These are phyloP conservation scores for Populus simonii DNA, from an alignment of 345 rosid genomes.

Conservation along the genomic window DNA sequence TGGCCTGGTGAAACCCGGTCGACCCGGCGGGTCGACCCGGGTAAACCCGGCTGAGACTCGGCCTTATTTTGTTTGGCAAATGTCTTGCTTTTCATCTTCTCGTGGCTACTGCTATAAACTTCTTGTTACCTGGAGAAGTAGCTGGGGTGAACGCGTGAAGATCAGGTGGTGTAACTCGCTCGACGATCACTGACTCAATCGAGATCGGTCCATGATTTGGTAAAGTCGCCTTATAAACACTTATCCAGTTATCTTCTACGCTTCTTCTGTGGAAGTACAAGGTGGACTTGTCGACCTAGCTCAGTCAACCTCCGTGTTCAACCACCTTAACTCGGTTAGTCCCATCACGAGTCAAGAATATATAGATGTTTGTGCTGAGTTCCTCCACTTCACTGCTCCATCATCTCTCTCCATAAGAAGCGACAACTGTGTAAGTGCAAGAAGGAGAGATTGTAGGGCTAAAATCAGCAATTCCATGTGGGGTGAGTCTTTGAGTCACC, in stretches of 20 bases:
- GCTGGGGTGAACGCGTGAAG: too few relatives aligned
- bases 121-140: too few relatives aligned
- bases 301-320: slow-evolving; percentile 87
- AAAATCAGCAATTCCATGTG: slow-evolving; percentile 63
- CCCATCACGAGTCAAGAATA: slow-evolving; percentile 76
- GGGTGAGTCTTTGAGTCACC: slow-evolving; percentile 64
- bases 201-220: too few relatives aligned
- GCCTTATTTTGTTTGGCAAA: too few relatives aligned
- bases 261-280: slow-evolving; percentile 71
- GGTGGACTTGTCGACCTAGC: slow-evolving; percentile 76
- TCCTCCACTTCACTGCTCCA: slow-evolving; percentile 84
- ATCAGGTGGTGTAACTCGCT: too few relatives aligned
- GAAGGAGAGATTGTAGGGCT: slow-evolving; percentile 87
- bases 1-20: too few relatives aligned
- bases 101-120: too few relatives aligned
- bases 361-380: slow-evolving; percentile 65
- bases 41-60: too few relatives aligned
- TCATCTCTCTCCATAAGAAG: slow-evolving; percentile 63
- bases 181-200: too few relatives aligned
- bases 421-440: slow-evolving; percentile 66
- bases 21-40: too few relatives aligned
- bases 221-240: slow-evolving; percentile 57
- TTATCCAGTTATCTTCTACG: slow-evolving; percentile 63
- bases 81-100: too few relatives aligned
- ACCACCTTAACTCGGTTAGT: slow-evolving; percentile 64